These are phyloP conservation scores for Decorospora gaudefroyi DNA, from an alignment of 2,329 filamentous ascomycete genomes.

Conservation along the genomic window DNA sequence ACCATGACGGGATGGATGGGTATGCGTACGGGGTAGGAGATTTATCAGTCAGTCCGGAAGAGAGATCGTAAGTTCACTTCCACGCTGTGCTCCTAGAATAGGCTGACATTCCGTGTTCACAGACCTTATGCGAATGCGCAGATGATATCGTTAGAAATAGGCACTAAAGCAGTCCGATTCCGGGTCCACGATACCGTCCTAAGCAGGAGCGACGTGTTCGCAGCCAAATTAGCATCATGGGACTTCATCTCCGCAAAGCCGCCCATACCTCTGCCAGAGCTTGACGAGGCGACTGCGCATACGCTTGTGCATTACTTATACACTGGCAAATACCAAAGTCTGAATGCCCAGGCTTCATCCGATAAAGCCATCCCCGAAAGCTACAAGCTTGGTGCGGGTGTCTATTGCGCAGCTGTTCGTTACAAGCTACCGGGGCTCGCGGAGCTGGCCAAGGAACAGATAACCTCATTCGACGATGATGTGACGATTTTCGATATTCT, in stretches of 20 bases:
- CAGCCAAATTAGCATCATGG: constrained; percentile 14
- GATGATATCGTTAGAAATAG: constrained; percentile 29
- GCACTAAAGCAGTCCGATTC: constrained; percentile 25
- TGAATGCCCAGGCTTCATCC: constrained; percentile 3
- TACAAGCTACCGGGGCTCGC: constrained; percentile 34
- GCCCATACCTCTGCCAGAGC: constrained; percentile 27
- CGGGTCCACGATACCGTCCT: constrained; percentile 33
- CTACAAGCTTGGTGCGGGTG: constrained; percentile 29
- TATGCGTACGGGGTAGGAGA: constrained; percentile 1
- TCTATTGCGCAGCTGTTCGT: constrained; percentile 35
- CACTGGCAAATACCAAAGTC: constrained; percentile 27
- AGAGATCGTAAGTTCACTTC: constrained; percentile 1
- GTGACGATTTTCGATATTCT: constrained; percentile 32
- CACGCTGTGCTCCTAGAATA: neutral
- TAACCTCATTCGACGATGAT: constrained; percentile 22
- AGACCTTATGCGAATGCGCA: constrained; percentile 30
- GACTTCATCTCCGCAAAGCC: constrained; percentile 23
- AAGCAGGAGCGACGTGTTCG: constrained; percentile 27
- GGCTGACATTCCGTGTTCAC: neutral
- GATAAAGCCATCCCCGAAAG: constrained; percentile 7
- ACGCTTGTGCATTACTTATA: constrained; percentile 35
- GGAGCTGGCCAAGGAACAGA: constrained; percentile 29
- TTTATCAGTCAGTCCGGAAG: constrained; percentile 1
- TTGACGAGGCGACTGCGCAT: constrained; percentile 32
- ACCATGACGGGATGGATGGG: neutral